These are phyloP conservation scores for Fonsecaea monophora DNA, from an alignment of 2,329 filamentous ascomycete genomes.

Conservation along the genomic window DNA sequence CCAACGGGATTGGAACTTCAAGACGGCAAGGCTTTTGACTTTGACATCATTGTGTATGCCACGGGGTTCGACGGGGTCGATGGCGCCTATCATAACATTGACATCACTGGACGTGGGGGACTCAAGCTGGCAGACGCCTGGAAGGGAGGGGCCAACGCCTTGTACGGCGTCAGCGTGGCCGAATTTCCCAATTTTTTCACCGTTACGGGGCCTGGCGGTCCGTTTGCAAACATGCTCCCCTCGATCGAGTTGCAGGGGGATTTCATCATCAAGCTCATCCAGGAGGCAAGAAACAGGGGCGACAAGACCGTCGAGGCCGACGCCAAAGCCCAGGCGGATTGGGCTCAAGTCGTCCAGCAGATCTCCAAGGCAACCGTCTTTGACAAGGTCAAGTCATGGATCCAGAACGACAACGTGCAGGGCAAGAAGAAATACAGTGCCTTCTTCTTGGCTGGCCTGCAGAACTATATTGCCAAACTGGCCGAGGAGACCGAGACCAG, in stretches of 20 bases:
- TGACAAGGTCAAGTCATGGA: constrained; percentile 54
- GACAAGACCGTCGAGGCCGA: constrained; percentile 55
- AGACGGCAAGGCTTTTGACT: constrained; percentile 47
- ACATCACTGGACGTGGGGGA: constrained; percentile 50
- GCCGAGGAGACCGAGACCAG: not conserved
- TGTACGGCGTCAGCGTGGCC: constrained; percentile 49
- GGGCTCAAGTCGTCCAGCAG: constrained; percentile 57
- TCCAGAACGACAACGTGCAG: constrained; percentile 63
- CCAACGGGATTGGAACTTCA: constrained; percentile 49
- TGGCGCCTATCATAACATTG: constrained; percentile 47
- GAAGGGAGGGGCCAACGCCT: constrained; percentile 45
- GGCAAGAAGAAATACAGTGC: constrained; percentile 50
- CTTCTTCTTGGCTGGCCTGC: constrained; percentile 20
- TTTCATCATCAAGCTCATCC: constrained; percentile 21
- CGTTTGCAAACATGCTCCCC: constrained; percentile 63
- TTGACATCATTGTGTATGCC: constrained; percentile 51
- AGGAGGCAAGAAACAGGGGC: constrained; percentile 52
- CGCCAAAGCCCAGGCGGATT: constrained; percentile 51
- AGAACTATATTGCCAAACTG: constrained; percentile 6
- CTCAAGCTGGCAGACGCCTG: constrained; percentile 46
- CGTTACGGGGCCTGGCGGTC: constrained; percentile 62
- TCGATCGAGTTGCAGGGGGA: constrained; percentile 57
- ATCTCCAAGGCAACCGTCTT: constrained; percentile 48
- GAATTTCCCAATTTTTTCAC: constrained; percentile 59
- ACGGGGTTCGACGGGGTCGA: constrained; percentile 54